These are phyloP conservation scores for Podospora pseudopauciseta DNA, from an alignment of 495 filamentous ascomycete genomes.

Conservation along the genomic window DNA sequence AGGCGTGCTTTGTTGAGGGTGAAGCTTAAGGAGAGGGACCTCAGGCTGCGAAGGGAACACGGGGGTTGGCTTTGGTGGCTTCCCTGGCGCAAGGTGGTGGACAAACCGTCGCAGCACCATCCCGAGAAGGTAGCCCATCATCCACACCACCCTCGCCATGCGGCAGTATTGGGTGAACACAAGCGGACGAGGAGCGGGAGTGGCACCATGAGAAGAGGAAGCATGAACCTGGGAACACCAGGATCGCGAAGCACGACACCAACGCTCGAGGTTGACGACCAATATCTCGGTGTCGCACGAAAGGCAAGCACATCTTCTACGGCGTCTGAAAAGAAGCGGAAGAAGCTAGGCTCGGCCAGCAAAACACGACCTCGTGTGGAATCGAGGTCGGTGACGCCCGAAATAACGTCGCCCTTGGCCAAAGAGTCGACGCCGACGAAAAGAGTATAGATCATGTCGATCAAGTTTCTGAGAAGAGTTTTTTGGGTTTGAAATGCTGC, in stretches of 20 bases:
- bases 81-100: constrained; percentile 48
- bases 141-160: constrained; percentile 37
- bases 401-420: constrained; percentile 48
- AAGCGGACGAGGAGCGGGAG: constrained; percentile 47
- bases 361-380: constrained; percentile 41
- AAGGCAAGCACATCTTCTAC: constrained; percentile 47
- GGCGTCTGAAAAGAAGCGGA: constrained; percentile 48
- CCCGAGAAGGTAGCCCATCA: constrained; percentile 31
- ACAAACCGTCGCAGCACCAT: constrained; percentile 35
- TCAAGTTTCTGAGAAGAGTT: background rate
- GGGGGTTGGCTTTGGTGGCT: constrained; percentile 86
- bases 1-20: constrained; percentile 68
- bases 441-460: constrained; percentile 13
- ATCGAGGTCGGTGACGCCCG: constrained; percentile 49
- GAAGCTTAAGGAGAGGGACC: constrained; percentile 61
- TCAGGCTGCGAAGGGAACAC: constrained; percentile 60
- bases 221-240: constrained; percentile 39
- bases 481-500: background rate
- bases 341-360: constrained; percentile 38
- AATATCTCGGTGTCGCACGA: constrained; percentile 26
- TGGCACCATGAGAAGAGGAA: constrained; percentile 46
- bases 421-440: constrained; percentile 18
- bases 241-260: constrained; percentile 48
- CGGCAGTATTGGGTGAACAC: constrained; percentile 39
- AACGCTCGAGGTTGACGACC: constrained; percentile 42